phyloP scores from a whole-genome alignment of 305 asterid species.

The Withania somnifera region DNA sequence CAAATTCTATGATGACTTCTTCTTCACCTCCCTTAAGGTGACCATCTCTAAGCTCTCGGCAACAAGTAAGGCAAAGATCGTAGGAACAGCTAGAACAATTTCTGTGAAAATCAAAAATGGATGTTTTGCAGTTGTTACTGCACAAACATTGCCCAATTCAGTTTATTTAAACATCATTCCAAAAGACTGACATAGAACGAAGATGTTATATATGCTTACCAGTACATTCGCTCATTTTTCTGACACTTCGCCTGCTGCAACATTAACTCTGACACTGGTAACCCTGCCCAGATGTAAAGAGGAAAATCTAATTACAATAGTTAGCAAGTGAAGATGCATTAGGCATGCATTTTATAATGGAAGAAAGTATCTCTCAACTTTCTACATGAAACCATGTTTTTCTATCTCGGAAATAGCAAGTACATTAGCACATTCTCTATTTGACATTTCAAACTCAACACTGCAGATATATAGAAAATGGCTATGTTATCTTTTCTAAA shows the following conservation, averaged over 20 bases:
- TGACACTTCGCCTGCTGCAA: slow-evolving; percentile 13
- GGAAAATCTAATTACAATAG: not conserved
- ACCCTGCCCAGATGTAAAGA: not conserved
- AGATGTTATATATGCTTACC: slow-evolving; percentile 28
- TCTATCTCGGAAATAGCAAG: not conserved
- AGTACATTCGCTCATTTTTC: slow-evolving; percentile 35
- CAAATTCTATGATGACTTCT: slow-evolving; percentile 15
- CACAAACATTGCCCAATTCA: slow-evolving; percentile 5
- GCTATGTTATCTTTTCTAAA: not conserved
- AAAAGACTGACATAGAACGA: not conserved
- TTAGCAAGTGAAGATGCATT: not conserved
- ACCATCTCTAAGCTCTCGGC: slow-evolving; percentile 51
- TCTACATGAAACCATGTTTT: not conserved
- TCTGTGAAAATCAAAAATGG: slow-evolving; percentile 52
- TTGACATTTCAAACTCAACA: not conserved
- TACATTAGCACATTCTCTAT: not conserved
- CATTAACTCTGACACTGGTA: slow-evolving; percentile 24
- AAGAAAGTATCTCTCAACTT: not conserved
- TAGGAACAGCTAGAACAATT: slow-evolving; percentile 50
- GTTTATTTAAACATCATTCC: not conserved
- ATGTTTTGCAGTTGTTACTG: slow-evolving; percentile 62
- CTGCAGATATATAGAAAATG: not conserved
- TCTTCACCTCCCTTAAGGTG: slow-evolving; percentile 30
- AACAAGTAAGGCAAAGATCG: slow-evolving; percentile 64
- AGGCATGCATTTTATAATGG: not conserved